Evolutionary conservation across 257 asterid species (phyloP).

Genomic region (Marsdenia floribunda): DNA sequence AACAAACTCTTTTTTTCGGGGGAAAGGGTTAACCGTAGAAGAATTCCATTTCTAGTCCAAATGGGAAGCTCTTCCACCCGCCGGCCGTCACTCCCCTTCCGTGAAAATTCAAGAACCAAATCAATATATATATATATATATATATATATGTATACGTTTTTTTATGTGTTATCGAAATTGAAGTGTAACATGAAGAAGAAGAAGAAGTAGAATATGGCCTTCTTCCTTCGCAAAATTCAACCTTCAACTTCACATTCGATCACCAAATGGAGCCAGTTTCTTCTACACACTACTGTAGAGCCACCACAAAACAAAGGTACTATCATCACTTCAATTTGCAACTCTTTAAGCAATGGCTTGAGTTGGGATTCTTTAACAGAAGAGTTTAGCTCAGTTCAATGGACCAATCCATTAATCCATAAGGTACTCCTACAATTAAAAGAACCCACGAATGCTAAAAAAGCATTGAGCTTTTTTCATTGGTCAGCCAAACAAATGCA

Average conservation of each 20-base stretch:
- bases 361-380: slow-evolving; percentile 51
- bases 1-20: too few species aligned
- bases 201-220: slow-evolving; percentile 8
- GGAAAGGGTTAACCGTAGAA: too few species aligned
- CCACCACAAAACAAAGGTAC: slow-evolving; percentile 11
- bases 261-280: slow-evolving; percentile 9
- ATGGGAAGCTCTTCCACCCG: too few species aligned
- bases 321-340: slow-evolving; percentile 32
- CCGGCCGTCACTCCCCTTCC: too few species aligned
- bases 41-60: too few species aligned
- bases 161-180: not conserved
- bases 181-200: not conserved
- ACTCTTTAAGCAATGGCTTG: slow-evolving; percentile 38
- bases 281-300: not conserved
- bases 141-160: too few species aligned
- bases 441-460: slow-evolving; percentile 54
- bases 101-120: too few species aligned
- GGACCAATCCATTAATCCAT: slow-evolving; percentile 33
- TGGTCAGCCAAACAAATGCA: slow-evolving; percentile 50
- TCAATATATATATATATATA: too few species aligned
- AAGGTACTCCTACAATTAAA: slow-evolving; percentile 53
- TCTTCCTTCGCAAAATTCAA: slow-evolving; percentile 12
- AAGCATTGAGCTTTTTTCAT: slow-evolving; percentile 72
- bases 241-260: slow-evolving; percentile 9
- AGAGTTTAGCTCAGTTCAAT: slow-evolving; percentile 37